These are phyloP conservation scores for Paecilomyces sp. DNA, from an alignment of 2,329 filamentous ascomycete genomes.

Conservation along the genomic window DNA sequence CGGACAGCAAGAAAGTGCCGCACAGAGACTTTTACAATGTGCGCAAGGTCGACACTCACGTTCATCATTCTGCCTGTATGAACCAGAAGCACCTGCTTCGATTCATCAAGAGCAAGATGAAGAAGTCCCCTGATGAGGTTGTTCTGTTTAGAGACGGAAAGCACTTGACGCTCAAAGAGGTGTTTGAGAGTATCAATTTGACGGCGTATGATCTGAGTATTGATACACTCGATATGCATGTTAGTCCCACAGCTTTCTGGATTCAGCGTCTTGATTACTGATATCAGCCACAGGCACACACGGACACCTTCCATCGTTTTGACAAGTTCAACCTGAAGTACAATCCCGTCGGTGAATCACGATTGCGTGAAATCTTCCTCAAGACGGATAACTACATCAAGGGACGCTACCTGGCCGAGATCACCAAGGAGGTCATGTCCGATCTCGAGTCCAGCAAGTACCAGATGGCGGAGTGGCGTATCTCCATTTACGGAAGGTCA, in stretches of 20 bases:
- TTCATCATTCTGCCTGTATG: constrained; percentile 99
- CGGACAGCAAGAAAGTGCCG: constrained; percentile 94
- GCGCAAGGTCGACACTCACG: constrained; percentile 96
- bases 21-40: constrained; percentile 99
- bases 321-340: constrained; percentile 99
- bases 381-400: constrained; percentile 99
- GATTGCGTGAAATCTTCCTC: constrained; percentile 92
- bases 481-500: constrained; percentile 90
- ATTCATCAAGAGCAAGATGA: constrained; percentile 99
- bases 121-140: constrained; percentile 90
- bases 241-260: constrained; percentile 40
- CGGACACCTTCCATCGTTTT: constrained; percentile 95
- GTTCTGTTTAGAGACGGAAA: constrained; percentile 90
- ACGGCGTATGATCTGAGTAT: constrained; percentile 97
- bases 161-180: constrained; percentile 81
- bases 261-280: constrained; percentile 7
- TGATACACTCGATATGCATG: constrained; percentile 97
- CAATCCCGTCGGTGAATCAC: constrained; percentile 92
- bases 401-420: constrained; percentile 90
- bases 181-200: constrained; percentile 95
- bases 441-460: constrained; percentile 99
- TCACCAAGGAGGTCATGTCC: constrained; percentile 94
- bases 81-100: constrained; percentile 97
- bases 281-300: constrained; percentile 62
- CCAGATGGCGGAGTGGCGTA: constrained; percentile 99